Percentiles rank a stretch among this genome's conserved stretches.
phyloP scores from a whole-genome alignment of 1,284 basidiomycete genomes.

The Chondrostereum purpureum region DNA sequence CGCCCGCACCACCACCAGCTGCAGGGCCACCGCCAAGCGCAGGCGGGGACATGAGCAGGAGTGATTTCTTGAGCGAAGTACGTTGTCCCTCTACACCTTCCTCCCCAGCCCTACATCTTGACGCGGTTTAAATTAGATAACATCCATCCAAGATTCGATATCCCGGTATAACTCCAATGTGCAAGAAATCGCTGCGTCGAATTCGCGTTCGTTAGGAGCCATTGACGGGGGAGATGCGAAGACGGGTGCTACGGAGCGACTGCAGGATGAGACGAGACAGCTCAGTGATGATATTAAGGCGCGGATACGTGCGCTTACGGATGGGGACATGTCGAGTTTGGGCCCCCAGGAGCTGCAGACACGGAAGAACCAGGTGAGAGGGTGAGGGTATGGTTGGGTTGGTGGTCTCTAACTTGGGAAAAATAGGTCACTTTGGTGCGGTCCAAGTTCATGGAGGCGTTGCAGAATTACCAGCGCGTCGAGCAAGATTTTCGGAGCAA shows the following conservation, averaged over 20 bases:
- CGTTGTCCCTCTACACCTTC: neutral
- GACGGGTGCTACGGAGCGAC: constrained; percentile 42
- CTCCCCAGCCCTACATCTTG: neutral
- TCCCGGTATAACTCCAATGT: constrained; percentile 50
- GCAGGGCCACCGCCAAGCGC: no score
- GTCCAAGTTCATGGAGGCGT: constrained; percentile 58
- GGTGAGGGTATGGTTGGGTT: constrained; percentile 20
- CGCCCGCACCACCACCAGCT: no score
- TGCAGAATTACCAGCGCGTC: constrained; percentile 76
- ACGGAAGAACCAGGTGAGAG: constrained; percentile 62
- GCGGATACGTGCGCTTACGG: constrained; percentile 55
- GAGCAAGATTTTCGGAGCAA: constrained; percentile 82
- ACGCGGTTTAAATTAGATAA: constrained; percentile 36
- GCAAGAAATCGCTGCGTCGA: constrained; percentile 49
- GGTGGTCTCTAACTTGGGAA: neutral
- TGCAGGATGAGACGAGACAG: constrained; percentile 57
- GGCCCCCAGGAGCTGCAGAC: constrained; percentile 51
- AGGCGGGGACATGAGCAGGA: neutral
- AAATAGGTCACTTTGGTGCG: constrained; percentile 54
- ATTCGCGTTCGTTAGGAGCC: constrained; percentile 51
- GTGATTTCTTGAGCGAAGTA: neutral
- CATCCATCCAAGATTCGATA: constrained; percentile 55
- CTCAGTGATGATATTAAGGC: constrained; percentile 59
- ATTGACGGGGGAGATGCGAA: constrained; percentile 46
- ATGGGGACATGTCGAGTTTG: constrained; percentile 22